Conservation (phyloP, 495 filamentous ascomycete genomes). For the Aspergillus haitiensis region DNA sequence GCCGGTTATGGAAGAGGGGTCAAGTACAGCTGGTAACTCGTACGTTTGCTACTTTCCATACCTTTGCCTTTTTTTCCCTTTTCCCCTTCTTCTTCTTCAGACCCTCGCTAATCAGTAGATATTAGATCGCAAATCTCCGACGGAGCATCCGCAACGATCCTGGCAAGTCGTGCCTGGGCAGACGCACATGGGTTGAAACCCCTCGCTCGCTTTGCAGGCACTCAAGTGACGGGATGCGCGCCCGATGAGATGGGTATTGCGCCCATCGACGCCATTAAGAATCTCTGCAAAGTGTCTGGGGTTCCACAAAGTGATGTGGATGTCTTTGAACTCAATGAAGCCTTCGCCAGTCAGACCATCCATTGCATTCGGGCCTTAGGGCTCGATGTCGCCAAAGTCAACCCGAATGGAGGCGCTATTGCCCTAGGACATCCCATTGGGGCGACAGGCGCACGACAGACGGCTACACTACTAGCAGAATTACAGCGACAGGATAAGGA, state of each 20-base stretch:
- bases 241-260: conserved; percentile 93
- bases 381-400: conserved; percentile 75
- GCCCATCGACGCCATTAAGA: conserved; percentile 80
- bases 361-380: conserved; percentile 73
- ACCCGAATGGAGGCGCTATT: conserved; percentile 74
- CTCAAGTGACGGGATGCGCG: conserved; percentile 75
- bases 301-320: conserved; percentile 72
- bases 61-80: too few species aligned
- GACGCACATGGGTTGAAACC: conserved; percentile 75
- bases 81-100: too few species aligned
- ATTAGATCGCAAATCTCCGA: conserved; percentile 43
- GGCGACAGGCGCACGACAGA: conserved; percentile 69
- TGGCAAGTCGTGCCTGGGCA: conserved; percentile 80
- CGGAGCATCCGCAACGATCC: conserved; percentile 70
- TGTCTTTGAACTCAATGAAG: conserved; percentile 87
- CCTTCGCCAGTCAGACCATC: conserved; percentile 86
- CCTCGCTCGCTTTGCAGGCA: conserved; percentile 82
- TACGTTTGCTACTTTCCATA: too few species aligned
- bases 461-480: conserved; percentile 72
- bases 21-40: conserved; percentile 66
- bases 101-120: conserved; percentile 1
- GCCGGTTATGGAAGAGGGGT: conserved; percentile 78
- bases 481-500: conserved; percentile 66
- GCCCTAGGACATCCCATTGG: conserved; percentile 76
- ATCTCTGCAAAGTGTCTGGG: conserved; percentile 69